Conservation (phyloP, 2,329 filamentous ascomycete genomes). For the Fusarium nelsonii region DNA sequence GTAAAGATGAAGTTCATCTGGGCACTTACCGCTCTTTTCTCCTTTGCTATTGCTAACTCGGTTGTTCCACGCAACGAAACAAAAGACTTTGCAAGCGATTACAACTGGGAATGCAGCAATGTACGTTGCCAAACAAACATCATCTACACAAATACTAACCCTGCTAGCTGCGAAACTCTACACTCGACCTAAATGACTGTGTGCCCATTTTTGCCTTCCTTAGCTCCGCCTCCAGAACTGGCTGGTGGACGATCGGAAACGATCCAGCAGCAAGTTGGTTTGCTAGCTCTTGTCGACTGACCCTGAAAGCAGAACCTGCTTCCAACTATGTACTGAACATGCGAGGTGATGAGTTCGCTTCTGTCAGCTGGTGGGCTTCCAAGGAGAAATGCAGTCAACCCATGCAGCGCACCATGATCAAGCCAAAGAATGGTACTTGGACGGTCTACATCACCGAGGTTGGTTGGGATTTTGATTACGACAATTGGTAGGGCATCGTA, state of each 20-base stretch:
- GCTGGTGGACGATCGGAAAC: neutral
- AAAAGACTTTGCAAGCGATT: neutral
- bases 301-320: neutral
- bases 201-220: neutral
- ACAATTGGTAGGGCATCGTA: neutral
- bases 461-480: neutral
- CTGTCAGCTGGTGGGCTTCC: neutral
- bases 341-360: neutral
- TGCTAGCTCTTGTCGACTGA: neutral
- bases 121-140: neutral
- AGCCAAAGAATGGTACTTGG: slow-evolving; percentile 15
- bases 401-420: neutral
- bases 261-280: neutral
- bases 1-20: neutral
- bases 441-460: slow-evolving; percentile 13
- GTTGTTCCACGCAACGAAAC: neutral
- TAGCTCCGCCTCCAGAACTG: neutral
- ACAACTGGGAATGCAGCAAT: slow-evolving; percentile 17
- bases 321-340: slow-evolving; percentile 4
- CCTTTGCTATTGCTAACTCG: neutral
- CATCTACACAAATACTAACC: neutral
- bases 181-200: neutral
- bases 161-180: neutral
- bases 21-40: neutral
- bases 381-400: neutral